Base-by-base conservation (phyloP, 495 filamentous ascomycete genomes). In the Hyaloscypha variabilis region DNA sequence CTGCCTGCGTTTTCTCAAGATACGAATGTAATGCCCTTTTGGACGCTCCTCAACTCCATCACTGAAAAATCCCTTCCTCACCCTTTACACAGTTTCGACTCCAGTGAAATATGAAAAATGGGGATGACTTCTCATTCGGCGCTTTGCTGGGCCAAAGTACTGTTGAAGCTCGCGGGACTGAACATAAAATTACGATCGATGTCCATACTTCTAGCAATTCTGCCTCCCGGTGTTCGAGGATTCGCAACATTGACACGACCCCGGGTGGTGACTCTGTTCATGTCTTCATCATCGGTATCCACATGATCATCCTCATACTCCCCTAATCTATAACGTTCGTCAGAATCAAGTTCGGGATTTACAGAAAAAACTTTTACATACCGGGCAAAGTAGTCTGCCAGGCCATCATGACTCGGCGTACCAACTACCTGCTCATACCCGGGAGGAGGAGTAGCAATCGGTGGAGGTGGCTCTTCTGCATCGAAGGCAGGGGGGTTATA, bases 401-500 rank as follows among this genome's bases (percentile, higher is more conserved):
- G 78, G 0, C 91, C 88, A 62, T 91, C 90, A n/a, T 88, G 84
- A 60, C 87, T 87, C n/a, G 85, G 85, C 62, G 92, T 83, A 42
- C 89, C 90, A n/a, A 97, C 87, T 58, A 98, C 90, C 28, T 80
- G 80, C 21, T 94, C 92, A 67, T 99, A 99, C 59, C 90, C 87
- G 0, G 95, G 95, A 2, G 95, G 95, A 1, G 94, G 94, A 0
- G 93, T 96, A 61, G 91, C 76, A 36, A 95, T 73, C 2, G 89
- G 89, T 53, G 91, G 96, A 2, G 94, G 93, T n/a, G 94, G 90
- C 19, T 88, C 83, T 10, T 96, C 90, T 21, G 90, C 91, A 63
- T 97, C 91, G 69, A 98, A 99, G 0, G 94, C 83, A 0, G 95
- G 95, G 1, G 95, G 95, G 57, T 94, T 93, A 74, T 90, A 96